Evolutionary conservation across 2,329 filamentous ascomycete genomes (phyloP).

Genomic region (Penicillium sp.): DNA sequence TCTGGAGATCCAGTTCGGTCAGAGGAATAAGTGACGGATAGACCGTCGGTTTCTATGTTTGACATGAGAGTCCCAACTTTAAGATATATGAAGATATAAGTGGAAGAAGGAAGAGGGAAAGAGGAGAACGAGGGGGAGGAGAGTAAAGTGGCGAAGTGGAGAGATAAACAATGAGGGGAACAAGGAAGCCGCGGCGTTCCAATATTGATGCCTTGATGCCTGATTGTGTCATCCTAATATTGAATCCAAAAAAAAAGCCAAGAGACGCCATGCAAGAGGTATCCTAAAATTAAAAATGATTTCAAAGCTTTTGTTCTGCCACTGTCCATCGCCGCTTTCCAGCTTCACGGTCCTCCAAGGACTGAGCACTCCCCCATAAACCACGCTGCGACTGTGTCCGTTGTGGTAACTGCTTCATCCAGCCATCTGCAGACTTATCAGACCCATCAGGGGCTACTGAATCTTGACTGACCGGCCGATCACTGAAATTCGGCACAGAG

Average conservation of each 20-base stretch:
- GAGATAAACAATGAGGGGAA: slow-evolving; percentile 14
- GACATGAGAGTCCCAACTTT: slow-evolving; percentile 23
- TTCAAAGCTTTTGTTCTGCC: slow-evolving; percentile 31
- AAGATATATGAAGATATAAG: neutral
- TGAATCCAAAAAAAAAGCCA: neutral
- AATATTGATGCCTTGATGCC: slow-evolving; percentile 6
- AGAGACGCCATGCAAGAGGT: slow-evolving; percentile 22
- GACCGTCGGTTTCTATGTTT: slow-evolving; percentile 31
- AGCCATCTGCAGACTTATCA: slow-evolving; percentile 7
- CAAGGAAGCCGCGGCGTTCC: neutral
- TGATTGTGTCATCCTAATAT: slow-evolving; percentile 4
- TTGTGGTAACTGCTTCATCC: slow-evolving; percentile 27
- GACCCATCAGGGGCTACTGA: slow-evolving; percentile 1
- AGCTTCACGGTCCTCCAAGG: slow-evolving; percentile 29
- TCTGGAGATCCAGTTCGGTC: slow-evolving; percentile 57
- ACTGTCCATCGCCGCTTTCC: slow-evolving; percentile 41
- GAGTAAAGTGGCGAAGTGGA: neutral
- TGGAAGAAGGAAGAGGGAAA: neutral
- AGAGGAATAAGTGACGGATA: slow-evolving; percentile 45
- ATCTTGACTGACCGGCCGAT: slow-evolving; percentile 21
- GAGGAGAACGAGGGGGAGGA: neutral
- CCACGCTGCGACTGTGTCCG: slow-evolving; percentile 35
- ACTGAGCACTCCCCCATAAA: slow-evolving; percentile 37
- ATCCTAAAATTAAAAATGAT: slow-evolving; percentile 12
- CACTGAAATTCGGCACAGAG: slow-evolving; percentile 39